Evolutionary conservation across 129 eudicot genomes (phyloP).

Genomic region (Ambrosia artemisiifolia): DNA sequence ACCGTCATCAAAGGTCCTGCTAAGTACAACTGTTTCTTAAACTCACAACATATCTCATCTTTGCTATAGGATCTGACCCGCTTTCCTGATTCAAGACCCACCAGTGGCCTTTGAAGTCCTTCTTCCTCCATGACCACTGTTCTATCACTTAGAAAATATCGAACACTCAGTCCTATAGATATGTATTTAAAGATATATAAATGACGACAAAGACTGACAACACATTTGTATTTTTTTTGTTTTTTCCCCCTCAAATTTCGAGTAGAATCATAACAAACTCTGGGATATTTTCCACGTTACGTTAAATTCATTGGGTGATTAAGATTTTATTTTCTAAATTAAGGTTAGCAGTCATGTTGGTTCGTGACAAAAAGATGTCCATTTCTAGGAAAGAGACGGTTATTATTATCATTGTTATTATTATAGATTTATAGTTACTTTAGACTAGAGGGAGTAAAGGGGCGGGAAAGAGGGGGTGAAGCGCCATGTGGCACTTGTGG

Average conservation of each 20-base stretch:
- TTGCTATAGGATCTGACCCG: constrained; percentile 14
- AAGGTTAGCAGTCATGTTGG: too few relatives aligned
- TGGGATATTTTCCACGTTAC: not conserved
- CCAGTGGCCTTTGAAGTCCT: constrained; percentile 37
- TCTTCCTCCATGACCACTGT: constrained; percentile 14
- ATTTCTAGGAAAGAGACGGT: constrained; percentile 13
- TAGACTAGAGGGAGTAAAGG: too few relatives aligned
- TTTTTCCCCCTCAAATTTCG: too few relatives aligned
- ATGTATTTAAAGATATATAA: not conserved
- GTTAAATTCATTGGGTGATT: too few relatives aligned
- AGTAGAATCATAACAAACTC: too few relatives aligned
- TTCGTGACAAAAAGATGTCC: too few relatives aligned
- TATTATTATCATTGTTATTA: too few relatives aligned
- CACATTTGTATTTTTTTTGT: not conserved
- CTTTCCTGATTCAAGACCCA: constrained; percentile 21
- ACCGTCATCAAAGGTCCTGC: constrained; percentile 72
- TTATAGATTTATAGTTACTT: too few relatives aligned
- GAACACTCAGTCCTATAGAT: not conserved
- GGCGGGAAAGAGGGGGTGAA: too few relatives aligned
- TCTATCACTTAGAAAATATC: not conserved
- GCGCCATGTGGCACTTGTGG: too few relatives aligned
- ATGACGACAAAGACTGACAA: not conserved
- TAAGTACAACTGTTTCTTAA: constrained; percentile 61
- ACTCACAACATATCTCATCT: constrained; percentile 50
- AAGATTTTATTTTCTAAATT: too few relatives aligned